Percentiles rank a stretch among this genome's conserved stretches.
These are phyloP conservation scores for Botryotinia globosa DNA, from an alignment of 2,329 filamentous ascomycete genomes.

Conservation along the genomic window DNA sequence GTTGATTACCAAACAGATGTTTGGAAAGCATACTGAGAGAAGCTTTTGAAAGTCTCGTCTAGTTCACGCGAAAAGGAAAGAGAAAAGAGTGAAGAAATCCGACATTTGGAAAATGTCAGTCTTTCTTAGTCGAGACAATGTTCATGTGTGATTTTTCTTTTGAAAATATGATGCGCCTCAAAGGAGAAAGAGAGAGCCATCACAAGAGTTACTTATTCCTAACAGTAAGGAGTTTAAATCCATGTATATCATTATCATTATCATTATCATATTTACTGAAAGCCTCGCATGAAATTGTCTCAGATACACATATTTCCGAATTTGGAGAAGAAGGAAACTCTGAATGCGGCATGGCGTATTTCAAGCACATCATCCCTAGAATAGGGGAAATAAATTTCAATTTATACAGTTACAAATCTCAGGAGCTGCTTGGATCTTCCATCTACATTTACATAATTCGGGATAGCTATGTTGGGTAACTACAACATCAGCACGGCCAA, in stretches of 20 bases:
- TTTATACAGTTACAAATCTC: background rate
- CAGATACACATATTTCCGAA: conserved; percentile 11
- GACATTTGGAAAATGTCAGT: background rate
- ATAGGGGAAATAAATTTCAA: background rate
- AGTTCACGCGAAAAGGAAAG: background rate
- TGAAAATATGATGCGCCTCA: background rate
- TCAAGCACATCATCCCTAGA: background rate
- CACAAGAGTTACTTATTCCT: background rate
- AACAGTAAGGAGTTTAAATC: background rate
- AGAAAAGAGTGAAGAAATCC: no score
- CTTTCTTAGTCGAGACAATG: background rate
- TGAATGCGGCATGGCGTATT: background rate
- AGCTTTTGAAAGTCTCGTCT: background rate
- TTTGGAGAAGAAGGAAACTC: background rate
- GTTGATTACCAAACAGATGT: background rate
- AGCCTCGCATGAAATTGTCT: conserved; percentile 8
- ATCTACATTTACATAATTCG: background rate
- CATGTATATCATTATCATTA: background rate
- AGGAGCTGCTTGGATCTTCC: background rate
- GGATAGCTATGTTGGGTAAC: conserved; percentile 10
- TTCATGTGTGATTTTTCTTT: background rate
- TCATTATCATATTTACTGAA: conserved; percentile 2
- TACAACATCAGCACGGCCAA: conserved; percentile 7
- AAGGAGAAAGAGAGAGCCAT: no score
- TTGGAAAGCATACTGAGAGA: background rate